Evolutionary conservation across 768 basidiomycete species (phyloP), one percentile per base, ranked within the genome.

Genomic region (Arthromyces matolae): DNA sequence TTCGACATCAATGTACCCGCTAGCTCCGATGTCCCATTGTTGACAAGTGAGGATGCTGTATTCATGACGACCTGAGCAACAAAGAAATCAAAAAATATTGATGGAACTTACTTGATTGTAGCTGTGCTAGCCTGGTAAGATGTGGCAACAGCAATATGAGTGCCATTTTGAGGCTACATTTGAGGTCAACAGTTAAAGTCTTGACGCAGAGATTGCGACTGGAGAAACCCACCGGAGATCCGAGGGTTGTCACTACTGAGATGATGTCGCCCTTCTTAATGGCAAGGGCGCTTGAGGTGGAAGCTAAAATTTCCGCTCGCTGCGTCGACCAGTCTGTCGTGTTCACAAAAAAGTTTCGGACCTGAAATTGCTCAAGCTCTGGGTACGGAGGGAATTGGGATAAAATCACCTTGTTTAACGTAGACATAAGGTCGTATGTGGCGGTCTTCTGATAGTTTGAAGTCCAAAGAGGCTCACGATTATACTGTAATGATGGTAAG

Each of bases 381-480:
- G 33, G 22, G n/a, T 10, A 2, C 18, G 6, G 9, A 7, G n/a
- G 16, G 38, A 12, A 16, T 14, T 24, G 10, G 8, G 20, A n/a
- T 35, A 12, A 6, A 19, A 8, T 37, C 8, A 81, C 81, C 66
- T 74, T 62, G 57, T 89, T 89, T 31, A 89, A 70, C 27, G 67
- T 77, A 10, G 78, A 62, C 18, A 86, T 79, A 28, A 84, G 61
- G 48, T 80, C 70, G 59, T 85, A 83, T 6, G 76, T 61, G 27
- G 75, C 63, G 9, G 82, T 82, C 55, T 79, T 78, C 22, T 70
- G 63, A 57, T 89, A 89, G 20, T 69, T 63, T 4, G 85, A 83
- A 10, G 81, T 66, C 88, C 87, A 90, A 27, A 89, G 68, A 4
- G 88, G 78, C 59, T 86, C 88, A 42, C 89, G 80, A 60, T 91